Percentiles rank a stretch among this genome's conserved stretches.
Conservation (phyloP, 495 filamentous ascomycete species). For the Talaromyces proteolyticus region DNA sequence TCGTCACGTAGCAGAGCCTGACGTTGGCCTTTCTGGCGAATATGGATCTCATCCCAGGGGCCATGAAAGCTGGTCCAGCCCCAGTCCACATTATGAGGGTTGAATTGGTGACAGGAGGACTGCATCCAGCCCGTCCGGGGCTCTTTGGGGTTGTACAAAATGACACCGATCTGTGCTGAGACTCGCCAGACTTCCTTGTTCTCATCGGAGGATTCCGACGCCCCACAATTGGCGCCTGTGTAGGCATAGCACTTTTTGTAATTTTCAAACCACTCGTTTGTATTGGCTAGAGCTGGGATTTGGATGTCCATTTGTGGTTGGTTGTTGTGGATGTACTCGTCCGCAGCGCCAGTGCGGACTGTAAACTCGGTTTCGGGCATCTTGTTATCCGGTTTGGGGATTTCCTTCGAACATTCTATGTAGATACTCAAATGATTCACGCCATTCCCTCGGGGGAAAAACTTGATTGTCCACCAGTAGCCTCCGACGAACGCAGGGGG, state of each 20-base stretch:
- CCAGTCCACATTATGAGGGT: conserved; percentile 54
- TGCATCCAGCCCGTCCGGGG: conserved; percentile 54
- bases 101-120: conserved; percentile 55
- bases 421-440: conserved; percentile 57
- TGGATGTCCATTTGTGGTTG: conserved; percentile 24
- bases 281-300: conserved; percentile 19
- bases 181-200: conserved; percentile 34
- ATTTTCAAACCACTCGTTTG: conserved; percentile 24
- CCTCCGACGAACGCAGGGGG: conserved; percentile 52
- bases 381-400: conserved; percentile 31
- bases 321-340: conserved; percentile 19
- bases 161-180: conserved; percentile 56
- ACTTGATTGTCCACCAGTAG: conserved; percentile 66
- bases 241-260: conserved; percentile 26
- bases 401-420: conserved; percentile 51
- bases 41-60: conserved; percentile 53
- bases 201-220: conserved; percentile 9
- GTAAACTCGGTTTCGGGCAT: conserved; percentile 33
- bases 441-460: conserved; percentile 61
- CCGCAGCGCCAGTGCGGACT: conserved; percentile 28
- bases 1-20: conserved; percentile 59
- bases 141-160: conserved; percentile 61
- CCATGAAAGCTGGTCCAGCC: conserved; percentile 64
- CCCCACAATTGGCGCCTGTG: conserved; percentile 1
- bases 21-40: conserved; percentile 51